Base-by-base conservation (phyloP, 495 filamentous ascomycete species). In the Thermochaetoides thermophila region DNA sequence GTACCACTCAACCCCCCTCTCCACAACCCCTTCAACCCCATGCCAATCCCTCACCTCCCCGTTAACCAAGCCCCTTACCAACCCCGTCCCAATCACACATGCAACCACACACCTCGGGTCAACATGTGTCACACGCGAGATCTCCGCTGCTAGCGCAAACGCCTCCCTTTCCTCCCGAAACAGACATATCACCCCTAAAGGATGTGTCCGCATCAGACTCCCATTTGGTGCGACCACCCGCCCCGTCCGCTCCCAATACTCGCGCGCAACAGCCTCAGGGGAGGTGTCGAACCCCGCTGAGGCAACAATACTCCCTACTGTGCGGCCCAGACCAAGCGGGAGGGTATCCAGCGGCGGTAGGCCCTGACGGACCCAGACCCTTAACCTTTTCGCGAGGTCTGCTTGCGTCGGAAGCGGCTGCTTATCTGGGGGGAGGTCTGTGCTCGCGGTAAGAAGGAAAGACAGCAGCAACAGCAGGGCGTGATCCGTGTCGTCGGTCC, bases 401-500 rank as follows among this genome's bases (percentile, higher is more conserved):
- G 17, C 2, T 2, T 38, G 42, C 3, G 37, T 27, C 14, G 57
- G 41, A 0, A 50, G 35, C 9, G 41, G 22, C 3, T 23, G 26
- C 7, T 0, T 14, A 0, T 2, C 15, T 22, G 5, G 18, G 14
- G 14, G 32, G 23, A 4, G 19, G 20, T 11, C 15, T 20, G 14
- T 31, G 10, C 23, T 4, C 9, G 58, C 50, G 8, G 45, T 43
- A 31, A 61, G 59, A 1, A 68, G 44, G 35, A 55, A 65, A 12
- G 53, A 44, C 11, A 68, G 47, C 5, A 68, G 17, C 11, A 68
- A 44, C 0, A 64, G 43, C 0, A 66, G 46, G 8, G 59, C 49
- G 36, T 68, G 63, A 40, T 68, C 63, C 8, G 63, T 68, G 42
- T 68, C 63, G 38, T 68, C 62, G n/a, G 63, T 68, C 63, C 62